These are phyloP conservation scores for Priceomyces haplophilus DNA, from an alignment of 805 yeast genomes.

Conservation along the genomic window DNA sequence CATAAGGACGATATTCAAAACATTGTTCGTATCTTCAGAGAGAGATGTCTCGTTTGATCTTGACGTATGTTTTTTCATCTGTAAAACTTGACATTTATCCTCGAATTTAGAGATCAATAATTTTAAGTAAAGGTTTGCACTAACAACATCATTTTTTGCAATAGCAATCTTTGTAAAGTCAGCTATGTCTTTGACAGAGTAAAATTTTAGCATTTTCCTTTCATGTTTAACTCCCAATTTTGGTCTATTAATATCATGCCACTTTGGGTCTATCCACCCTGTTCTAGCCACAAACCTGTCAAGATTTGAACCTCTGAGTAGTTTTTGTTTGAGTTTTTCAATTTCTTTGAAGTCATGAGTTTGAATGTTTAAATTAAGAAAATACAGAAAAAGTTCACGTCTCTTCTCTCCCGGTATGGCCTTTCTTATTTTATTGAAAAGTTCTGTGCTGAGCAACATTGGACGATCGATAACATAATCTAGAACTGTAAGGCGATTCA, in stretches of 20 bases:
- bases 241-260: conserved; percentile 31
- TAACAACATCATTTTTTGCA: conserved; percentile 25
- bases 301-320: conserved; percentile 27
- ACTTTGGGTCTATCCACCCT: conserved; percentile 33
- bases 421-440: conserved; percentile 17
- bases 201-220: conserved; percentile 30
- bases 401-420: conserved; percentile 15
- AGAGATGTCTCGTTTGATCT: conserved; percentile 15
- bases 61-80: conserved; percentile 7
- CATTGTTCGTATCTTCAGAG: conserved; percentile 21
- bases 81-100: conserved; percentile 14
- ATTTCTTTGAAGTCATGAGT: conserved; percentile 16
- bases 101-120: conserved; percentile 39
- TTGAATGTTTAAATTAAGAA: conserved; percentile 32
- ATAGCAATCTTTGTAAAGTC: conserved; percentile 22
- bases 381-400: conserved; percentile 25
- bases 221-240: conserved; percentile 16
- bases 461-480: conserved; percentile 21
- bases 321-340: conserved; percentile 18
- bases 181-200: conserved; percentile 25
- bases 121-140: conserved; percentile 32
- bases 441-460: conserved; percentile 14
- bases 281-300: conserved; percentile 35
- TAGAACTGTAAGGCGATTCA: conserved; percentile 23
- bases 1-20: conserved; percentile 26